phyloP scores from a whole-genome alignment of 495 filamentous ascomycete species.

The Lasiosphaeria miniovina region DNA sequence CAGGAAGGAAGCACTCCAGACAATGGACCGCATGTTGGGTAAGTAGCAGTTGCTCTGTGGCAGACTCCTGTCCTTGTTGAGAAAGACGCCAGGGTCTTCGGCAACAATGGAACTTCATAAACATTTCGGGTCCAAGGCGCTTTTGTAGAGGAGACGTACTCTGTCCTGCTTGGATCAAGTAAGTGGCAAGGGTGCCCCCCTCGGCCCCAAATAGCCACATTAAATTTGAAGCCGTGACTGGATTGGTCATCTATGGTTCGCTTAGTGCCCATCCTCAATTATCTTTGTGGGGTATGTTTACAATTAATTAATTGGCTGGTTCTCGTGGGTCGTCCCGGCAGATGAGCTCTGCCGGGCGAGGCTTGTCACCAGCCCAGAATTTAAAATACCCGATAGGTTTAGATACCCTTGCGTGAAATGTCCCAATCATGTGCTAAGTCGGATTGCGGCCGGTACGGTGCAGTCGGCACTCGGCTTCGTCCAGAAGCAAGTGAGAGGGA shows the following conservation, averaged over 20 bases:
- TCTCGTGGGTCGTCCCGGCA: slow-evolving; percentile 16
- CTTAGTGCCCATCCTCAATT: slow-evolving; percentile 31
- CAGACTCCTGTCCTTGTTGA: slow-evolving; percentile 12
- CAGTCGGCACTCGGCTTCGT: too few species aligned
- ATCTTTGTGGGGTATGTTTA: slow-evolving; percentile 26
- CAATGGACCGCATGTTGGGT: slow-evolving; percentile 32
- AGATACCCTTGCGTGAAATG: background rate
- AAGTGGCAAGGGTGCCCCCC: slow-evolving; percentile 23
- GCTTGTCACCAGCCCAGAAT: background rate
- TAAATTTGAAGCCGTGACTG: slow-evolving; percentile 17
- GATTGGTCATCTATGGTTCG: slow-evolving; percentile 23
- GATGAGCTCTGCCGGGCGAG: slow-evolving; percentile 10
- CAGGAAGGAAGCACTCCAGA: slow-evolving; percentile 30
- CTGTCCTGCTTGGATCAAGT: slow-evolving; percentile 27
- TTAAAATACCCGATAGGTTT: background rate
- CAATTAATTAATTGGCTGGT: slow-evolving; percentile 16
- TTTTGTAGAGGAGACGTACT: slow-evolving; percentile 26
- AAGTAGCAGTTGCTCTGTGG: slow-evolving; percentile 15
- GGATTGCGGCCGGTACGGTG: too few species aligned
- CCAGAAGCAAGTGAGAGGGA: too few species aligned
- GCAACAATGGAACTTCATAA: slow-evolving; percentile 4
- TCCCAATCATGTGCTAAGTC: too few species aligned
- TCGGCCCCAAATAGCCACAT: slow-evolving; percentile 14
- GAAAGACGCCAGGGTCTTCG: slow-evolving; percentile 12
- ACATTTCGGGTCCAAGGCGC: slow-evolving; percentile 16